Evolutionary conservation across 768 basidiomycete species (phyloP).

Genomic region (Aureoboletus auriporus): DNA sequence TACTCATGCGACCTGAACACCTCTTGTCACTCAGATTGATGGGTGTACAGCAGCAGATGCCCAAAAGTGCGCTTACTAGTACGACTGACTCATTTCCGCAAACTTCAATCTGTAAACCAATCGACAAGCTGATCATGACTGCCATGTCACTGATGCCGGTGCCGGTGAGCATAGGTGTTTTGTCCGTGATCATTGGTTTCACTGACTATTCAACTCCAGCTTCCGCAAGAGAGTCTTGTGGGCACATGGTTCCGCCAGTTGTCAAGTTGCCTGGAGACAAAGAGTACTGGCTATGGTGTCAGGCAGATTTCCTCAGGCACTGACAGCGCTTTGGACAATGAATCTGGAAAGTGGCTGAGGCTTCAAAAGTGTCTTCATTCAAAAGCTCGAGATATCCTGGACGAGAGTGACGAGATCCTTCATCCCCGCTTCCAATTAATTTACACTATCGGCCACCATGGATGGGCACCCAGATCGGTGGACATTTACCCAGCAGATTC

Average conservation of each 20-base stretch:
- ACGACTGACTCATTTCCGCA: conserved; percentile 12
- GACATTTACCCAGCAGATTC: not conserved
- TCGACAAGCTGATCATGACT: not conserved
- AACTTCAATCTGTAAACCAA: not conserved
- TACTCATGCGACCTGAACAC: not conserved
- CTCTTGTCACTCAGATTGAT: not conserved
- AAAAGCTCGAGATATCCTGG: conserved; percentile 13
- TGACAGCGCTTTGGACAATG: not conserved
- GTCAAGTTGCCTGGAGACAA: too few species aligned
- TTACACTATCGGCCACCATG: not conserved
- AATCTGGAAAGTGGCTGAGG: not conserved
- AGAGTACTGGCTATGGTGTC: not conserved
- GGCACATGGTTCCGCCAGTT: not conserved
- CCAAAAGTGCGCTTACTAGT: conserved; percentile 29
- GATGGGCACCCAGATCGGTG: not conserved
- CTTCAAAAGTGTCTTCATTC: conserved; percentile 14
- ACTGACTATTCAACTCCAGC: not conserved
- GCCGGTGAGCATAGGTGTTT: not conserved
- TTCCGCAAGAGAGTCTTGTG: not conserved
- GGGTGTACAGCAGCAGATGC: conserved; percentile 7
- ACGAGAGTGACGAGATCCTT: conserved; percentile 22
- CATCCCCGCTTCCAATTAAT: not conserved
- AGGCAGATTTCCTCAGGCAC: not conserved
- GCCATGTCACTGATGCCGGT: not conserved
- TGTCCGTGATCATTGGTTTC: conserved; percentile 7